Base-by-base conservation (phyloP, 805 yeast species). In the Monosporozyma servazzii region DNA sequence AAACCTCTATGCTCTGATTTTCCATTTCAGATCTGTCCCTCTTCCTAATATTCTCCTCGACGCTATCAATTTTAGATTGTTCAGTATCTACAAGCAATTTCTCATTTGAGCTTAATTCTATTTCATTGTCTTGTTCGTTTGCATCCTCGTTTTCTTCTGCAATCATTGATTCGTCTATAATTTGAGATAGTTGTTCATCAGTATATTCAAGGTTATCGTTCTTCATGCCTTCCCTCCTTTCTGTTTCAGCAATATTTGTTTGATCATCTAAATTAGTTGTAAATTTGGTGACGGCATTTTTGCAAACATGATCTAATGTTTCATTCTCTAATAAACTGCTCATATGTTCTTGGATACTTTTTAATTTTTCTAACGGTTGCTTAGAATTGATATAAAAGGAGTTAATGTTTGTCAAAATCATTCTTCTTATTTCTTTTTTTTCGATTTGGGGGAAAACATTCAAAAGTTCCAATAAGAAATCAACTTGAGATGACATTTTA, bases 381-480 rank as follows among this genome's bases (percentile, higher is more conserved):
- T 58, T 57, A 2, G 65, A 48, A 0, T 78, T 73, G 39, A 81
- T 66, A 31, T 59, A 62, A 18, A 86, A 69, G 54, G 78, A 79
- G 25, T 74, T 69, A 31, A 86, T 65, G 44, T 75, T 75, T 13
- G 68, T 67, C 9, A 84, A 62, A 1, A 86, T 70, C 36, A 80
- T 72, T 54, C 78, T 83, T 53, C 78, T 78, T 37, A 65, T 71
- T 55, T 78, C 82, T 36, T 78, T 75, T 5, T 79, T 71, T 2
- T 75, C 81, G 33, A 71, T 60, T 29, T 65, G 68, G 5, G 69
- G 75, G 21, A 84, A 68, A 0, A 77, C 72, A 29, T 73, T 74
- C 46, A 86, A 60, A 10, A 86, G 66, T 25, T 80, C 82, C 29
- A 75, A 63, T 0, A 79, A 78, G 54, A 84, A 78, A 56, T 73